Base-by-base conservation (phyloP, 1,139 yeast genomes). In the Pichia sp. region DNA sequence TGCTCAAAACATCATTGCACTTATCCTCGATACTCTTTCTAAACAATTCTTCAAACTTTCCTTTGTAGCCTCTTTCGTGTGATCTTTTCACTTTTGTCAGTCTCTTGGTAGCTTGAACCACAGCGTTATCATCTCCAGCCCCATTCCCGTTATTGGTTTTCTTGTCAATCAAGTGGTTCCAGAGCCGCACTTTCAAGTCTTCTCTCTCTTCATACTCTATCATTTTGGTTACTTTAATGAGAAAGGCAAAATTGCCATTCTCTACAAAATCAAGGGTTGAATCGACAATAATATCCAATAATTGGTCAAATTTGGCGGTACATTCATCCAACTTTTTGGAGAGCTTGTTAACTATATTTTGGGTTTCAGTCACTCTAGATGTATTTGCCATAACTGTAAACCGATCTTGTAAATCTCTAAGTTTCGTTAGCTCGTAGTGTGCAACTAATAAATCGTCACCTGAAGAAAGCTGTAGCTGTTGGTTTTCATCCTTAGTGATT, bases 331-430 rank as follows among this genome's bases (percentile, higher is more conserved):
- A 63, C 0, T 81, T 76, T 7, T 59, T 58, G 34, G 81, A 72
- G 24, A 87, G 72, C 44, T 74, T 74, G 31, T 61, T 59, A 11
- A 86, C 74, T 15, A 87, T 81, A 27, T 82, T 69, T 48, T 76
- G 72, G 16, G 80, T 74, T 56, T 88, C 96, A 30, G 76, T 81
- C n/a, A 23, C 14, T 6, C 44, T 38, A 17, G 53, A 41, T 11
- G 33, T 30, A 7, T 80, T 69, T 49, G 79, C 70, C 32, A 64
- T 63, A 40, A 66, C 64, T 21, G 30, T 35, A 35, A 91, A 69
- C 52, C 78, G 84, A 47, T 91, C 97, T 44, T 71, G 75, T 46
- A 88, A 77, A 55, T 87, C 91, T 34, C 94, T 67, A 12, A 85
- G 72, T 51, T 72, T 74, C 29, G 79, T 79, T 42, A 88, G 64